Evolutionary conservation across 495 filamentous ascomycete genomes (phyloP).

Genomic region (Bombardia bombarda): DNA sequence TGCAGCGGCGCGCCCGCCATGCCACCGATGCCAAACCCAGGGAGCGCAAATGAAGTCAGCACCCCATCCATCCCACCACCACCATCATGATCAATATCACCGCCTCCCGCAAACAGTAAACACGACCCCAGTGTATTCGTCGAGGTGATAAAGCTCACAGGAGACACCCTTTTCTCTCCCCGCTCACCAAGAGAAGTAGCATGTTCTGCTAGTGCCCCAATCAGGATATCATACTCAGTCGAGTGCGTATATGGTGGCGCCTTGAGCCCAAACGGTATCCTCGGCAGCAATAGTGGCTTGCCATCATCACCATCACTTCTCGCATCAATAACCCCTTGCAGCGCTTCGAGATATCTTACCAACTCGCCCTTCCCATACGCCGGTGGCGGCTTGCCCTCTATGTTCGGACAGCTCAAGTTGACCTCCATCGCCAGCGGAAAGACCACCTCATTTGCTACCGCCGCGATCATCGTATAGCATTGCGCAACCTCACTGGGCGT

Average conservation of each 20-base stretch:
- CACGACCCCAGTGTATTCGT: slow-evolving; percentile 66
- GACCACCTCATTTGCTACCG: background rate
- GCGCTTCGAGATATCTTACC: slow-evolving; percentile 35
- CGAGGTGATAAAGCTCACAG: slow-evolving; percentile 56
- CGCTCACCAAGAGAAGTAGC: too few relatives aligned
- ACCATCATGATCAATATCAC: too few relatives aligned
- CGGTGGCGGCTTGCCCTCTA: slow-evolving; percentile 54
- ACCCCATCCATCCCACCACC: background rate
- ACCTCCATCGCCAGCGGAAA: slow-evolving; percentile 54
- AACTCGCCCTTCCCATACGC: slow-evolving; percentile 49
- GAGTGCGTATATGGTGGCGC: slow-evolving; percentile 63
- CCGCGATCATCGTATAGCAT: slow-evolving; percentile 32
- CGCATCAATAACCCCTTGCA: background rate
- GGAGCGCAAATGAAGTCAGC: slow-evolving; percentile 24
- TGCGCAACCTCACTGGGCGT: slow-evolving; percentile 35
- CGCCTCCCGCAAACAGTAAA: slow-evolving; percentile 37
- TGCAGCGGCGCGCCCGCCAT: slow-evolving; percentile 61
- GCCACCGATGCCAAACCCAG: slow-evolving; percentile 52
- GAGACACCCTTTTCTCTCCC: slow-evolving; percentile 11
- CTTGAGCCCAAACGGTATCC: slow-evolving; percentile 52
- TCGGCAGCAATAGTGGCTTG: slow-evolving; percentile 7
- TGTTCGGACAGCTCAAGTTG: slow-evolving; percentile 71
- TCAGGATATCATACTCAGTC: slow-evolving; percentile 48
- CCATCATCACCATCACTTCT: background rate
- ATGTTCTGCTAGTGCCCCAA: slow-evolving; percentile 36